Evolutionary conservation across 768 basidiomycete genomes (phyloP), one percentile per base, ranked within the genome.

Genomic region (Boletus tylopilopsis): DNA sequence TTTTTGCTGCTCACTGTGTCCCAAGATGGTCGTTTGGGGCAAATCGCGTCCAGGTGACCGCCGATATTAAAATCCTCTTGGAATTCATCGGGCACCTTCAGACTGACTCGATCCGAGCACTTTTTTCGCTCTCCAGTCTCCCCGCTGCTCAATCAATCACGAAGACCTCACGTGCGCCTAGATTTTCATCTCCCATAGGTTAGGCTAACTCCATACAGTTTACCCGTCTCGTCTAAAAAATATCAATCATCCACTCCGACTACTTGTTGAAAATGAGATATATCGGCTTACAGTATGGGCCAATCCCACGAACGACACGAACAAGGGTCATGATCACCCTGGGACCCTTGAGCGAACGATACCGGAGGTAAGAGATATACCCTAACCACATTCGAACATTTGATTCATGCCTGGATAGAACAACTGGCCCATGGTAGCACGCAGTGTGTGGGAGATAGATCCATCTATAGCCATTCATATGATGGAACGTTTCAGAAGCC

Each of bases 1-100:
- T 33, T 40, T 44, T 22, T n/a, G 36, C 30, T 42, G 37, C 34
- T 54, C 24, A 45, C 22, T n/a, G 23, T 29, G 18, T 30, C 34
- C 12, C 1, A 59, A 97, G 94, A 59, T 98, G 95, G 94, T 87
- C 94, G 5, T 96, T 85, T 64, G 96, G 95, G n/a, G 88, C 90
- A 22, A 91, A 91, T 67, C 84, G 92, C 3, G 82, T 92, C 6
- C 94, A 97, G 69, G 74, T 97, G 18, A 84, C 88, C 54, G 84
- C 89, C 1, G 95, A 98, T 63, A 80, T 94, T 59, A 91, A 87
- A 66, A 76, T 95, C 1, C 70, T 98, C 7, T 82, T 83, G 16
- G 93, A 97, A 60, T 90, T 99, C 61, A 64, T 90, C 23, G 79
- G 79, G 0, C 84, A 85, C 56, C 70, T 97, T 25, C 84, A 88